Evolutionary conservation across 148 eudicot species (phyloP), one percentile per base, ranked within the genome.

Genomic region (Simmondsia chinensis): DNA sequence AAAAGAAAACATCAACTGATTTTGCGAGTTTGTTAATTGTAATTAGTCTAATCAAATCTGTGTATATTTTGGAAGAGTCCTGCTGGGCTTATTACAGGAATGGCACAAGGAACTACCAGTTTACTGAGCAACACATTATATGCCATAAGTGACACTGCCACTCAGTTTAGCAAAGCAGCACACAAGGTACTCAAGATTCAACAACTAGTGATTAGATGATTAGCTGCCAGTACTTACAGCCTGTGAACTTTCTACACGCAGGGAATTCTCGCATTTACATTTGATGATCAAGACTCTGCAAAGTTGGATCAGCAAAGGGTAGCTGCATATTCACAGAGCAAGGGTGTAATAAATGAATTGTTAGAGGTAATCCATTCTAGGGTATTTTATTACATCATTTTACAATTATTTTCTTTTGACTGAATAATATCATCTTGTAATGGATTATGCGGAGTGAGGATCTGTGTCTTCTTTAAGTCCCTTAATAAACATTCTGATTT

Each of bases 121-220:
- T 86, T 85, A 52, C 66, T 85, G 31, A 77, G 88, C 69, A 91
- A 82, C 64, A 91, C 94, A 31, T 60, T 91, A 50, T 85, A 82
- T 76, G 99, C 99, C 48, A 60, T 91, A 20, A 91, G 95, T 70
- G 94, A 91, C 68, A 80, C 95, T 63, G 79, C 99, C 18, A 91
- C 94, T 50, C 99, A 91, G 32, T 82, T 91, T 75, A 91, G 94
- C 65, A 77, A 75, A 65, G 94, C 94, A 51, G 95, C 95, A 9
- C 95, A 85, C 58, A 91, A 85, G 99, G 95, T 91, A 69, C 21
- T 25, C 29, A 26, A 37, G 17, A 39, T 46, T 49, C 21, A 32
- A 52, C 9, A 12, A 20, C 30, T 35, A 30, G 31, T 22, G 18
- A 22, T 6, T 48, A 13, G 19, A 13, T 11, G 20, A 34, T 32